Percentiles rank a stretch among this genome's conserved stretches.
Conservation (phyloP, 768 basidiomycete genomes). For the Sporobolomyces phaffii region DNA sequence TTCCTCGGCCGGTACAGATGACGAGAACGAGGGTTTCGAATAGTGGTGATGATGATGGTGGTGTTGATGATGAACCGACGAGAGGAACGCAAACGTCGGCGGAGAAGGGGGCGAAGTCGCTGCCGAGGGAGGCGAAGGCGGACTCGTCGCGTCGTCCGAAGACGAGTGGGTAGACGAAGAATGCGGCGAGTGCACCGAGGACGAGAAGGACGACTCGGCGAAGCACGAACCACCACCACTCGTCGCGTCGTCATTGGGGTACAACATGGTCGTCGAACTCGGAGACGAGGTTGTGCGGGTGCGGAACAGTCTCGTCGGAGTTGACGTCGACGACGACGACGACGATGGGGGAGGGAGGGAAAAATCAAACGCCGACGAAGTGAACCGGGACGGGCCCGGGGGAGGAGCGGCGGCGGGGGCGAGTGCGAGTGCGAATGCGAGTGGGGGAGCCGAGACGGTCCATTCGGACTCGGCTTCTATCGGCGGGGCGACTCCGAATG, state of each 20-base stretch:
- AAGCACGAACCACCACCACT: too few species aligned
- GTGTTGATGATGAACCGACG: background rate
- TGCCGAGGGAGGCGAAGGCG: background rate
- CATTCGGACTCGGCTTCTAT: too few species aligned
- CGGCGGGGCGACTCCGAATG: background rate
- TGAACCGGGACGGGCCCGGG: background rate
- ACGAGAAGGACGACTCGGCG: slow-evolving; percentile 9
- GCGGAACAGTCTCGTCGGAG: background rate
- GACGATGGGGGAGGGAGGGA: slow-evolving; percentile 1
- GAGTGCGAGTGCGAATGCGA: background rate
- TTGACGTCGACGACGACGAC: slow-evolving; percentile 7
- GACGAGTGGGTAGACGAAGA: background rate
- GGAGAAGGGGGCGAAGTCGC: slow-evolving; percentile 1
- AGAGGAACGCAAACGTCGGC: background rate
- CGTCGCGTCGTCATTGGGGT: too few species aligned
- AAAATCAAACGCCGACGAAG: slow-evolving; percentile 3
- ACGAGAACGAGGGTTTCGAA: background rate
- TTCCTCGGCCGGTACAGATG: too few species aligned
- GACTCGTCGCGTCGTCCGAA: background rate
- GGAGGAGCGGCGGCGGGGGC: background rate
- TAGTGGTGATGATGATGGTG: too few species aligned
- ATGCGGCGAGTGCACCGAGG: background rate
- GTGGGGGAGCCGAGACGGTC: background rate
- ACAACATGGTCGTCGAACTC: background rate
- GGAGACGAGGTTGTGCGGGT: background rate